Conservation (phyloP, 345 rosid species). For the Arabis hirsuta region DNA sequence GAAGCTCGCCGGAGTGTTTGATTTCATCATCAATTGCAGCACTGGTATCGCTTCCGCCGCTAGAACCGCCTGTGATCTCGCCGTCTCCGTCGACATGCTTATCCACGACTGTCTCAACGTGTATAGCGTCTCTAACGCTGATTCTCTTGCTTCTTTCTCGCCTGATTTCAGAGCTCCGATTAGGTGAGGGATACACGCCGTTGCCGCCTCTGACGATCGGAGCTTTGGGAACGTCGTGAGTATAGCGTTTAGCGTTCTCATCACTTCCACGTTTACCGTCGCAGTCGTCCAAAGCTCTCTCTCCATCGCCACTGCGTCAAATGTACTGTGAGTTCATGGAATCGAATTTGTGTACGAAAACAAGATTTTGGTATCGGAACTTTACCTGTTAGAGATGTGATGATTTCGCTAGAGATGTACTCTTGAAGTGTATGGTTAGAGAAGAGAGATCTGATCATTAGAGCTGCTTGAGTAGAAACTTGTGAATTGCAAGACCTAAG, state of each 20-base stretch:
- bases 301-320: constrained; percentile 77
- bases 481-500: constrained; percentile 61
- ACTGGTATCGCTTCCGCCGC: constrained; percentile 84
- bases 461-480: constrained; percentile 74
- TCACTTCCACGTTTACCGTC: constrained; percentile 70
- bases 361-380: neutral
- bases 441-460: constrained; percentile 76
- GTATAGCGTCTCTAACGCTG: constrained; percentile 77
- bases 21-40: constrained; percentile 76
- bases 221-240: constrained; percentile 86
- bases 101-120: constrained; percentile 82
- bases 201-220: constrained; percentile 81
- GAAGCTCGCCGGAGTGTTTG: constrained; percentile 64
- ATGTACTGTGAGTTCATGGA: constrained; percentile 2
- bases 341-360: neutral
- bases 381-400: constrained; percentile 80
- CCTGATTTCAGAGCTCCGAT: constrained; percentile 83
- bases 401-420: constrained; percentile 77
- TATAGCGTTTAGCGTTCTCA: constrained; percentile 75
- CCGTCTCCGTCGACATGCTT: constrained; percentile 70
- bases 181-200: constrained; percentile 72
- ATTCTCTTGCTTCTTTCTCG: constrained; percentile 68
- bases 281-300: constrained; percentile 80
- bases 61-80: constrained; percentile 71
- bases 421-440: constrained; percentile 92